Conservation (phyloP, 768 basidiomycete species). For the Trametes meyenii region DNA sequence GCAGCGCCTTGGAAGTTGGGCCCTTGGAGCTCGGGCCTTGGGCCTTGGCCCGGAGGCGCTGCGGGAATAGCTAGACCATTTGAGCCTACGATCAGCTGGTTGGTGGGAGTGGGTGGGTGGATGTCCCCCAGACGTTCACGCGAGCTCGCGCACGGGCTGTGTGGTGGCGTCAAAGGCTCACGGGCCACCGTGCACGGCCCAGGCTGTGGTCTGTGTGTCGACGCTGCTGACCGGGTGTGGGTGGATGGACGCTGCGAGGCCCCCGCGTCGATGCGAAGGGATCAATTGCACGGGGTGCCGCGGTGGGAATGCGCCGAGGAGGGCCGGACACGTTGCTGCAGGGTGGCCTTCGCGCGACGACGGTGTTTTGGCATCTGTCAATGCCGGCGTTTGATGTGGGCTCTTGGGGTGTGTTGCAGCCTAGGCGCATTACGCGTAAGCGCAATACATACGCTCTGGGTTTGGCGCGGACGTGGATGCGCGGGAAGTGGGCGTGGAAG, state of each 20-base stretch:
- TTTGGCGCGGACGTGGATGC: neutral
- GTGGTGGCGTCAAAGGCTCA: too few relatives aligned
- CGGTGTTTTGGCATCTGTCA: conserved; percentile 20
- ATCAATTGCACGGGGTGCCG: neutral
- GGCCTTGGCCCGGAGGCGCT: too few relatives aligned
- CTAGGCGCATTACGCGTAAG: neutral
- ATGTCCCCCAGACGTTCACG: too few relatives aligned
- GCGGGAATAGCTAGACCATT: too few relatives aligned
- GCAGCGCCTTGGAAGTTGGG: too few relatives aligned
- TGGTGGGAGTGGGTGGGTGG: too few relatives aligned
- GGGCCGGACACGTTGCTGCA: conserved; percentile 20
- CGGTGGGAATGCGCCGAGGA: conserved; percentile 19
- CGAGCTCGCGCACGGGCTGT: too few relatives aligned
- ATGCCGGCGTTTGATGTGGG: conserved; percentile 1
- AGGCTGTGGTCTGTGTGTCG: too few relatives aligned
- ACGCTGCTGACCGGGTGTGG: neutral
- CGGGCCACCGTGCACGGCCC: too few relatives aligned
- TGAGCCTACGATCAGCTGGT: too few relatives aligned
- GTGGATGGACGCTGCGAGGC: neutral
- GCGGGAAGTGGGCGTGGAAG: neutral
- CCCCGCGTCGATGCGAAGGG: neutral
- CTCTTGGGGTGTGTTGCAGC: neutral
- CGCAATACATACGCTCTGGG: neutral
- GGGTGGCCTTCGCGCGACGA: conserved; percentile 9
- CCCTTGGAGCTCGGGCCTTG: too few relatives aligned